Evolutionary conservation across 2,329 filamentous ascomycete species (phyloP).

Genomic region (Salinomyces thailandicus): DNA sequence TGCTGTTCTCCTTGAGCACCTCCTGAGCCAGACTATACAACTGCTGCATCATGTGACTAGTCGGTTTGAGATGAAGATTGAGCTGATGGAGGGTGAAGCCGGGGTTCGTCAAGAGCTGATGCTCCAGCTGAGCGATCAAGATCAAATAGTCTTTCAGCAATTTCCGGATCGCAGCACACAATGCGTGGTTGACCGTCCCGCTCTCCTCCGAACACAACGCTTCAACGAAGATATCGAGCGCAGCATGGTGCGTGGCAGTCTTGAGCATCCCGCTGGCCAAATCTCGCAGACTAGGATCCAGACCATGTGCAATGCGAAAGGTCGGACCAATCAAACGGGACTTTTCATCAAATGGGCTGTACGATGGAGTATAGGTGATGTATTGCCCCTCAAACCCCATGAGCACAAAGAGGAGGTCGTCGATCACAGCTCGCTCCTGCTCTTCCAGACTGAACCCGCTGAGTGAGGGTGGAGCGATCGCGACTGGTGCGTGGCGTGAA

Average conservation of each 20-base stretch:
- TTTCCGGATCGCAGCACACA: conserved; percentile 90
- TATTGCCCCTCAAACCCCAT: conserved; percentile 99
- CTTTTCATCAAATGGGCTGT: conserved; percentile 75
- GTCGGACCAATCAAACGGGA: conserved; percentile 73
- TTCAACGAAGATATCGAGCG: conserved; percentile 85
- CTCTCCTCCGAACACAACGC: conserved; percentile 89
- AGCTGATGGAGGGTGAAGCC: conserved; percentile 87
- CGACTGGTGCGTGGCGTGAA: conserved; percentile 56
- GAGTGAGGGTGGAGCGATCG: conserved; percentile 58
- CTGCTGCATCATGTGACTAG: conserved; percentile 82
- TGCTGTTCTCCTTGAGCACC: conserved; percentile 73
- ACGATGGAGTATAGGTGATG: conserved; percentile 72
- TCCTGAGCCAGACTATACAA: conserved; percentile 81
- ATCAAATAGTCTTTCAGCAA: conserved; percentile 88
- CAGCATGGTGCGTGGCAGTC: conserved; percentile 87
- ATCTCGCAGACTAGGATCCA: conserved; percentile 86
- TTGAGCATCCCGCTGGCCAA: conserved; percentile 80
- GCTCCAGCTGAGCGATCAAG: conserved; percentile 85
- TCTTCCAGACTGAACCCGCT: conserved; percentile 62
- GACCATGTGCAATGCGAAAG: conserved; percentile 67
- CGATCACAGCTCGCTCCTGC: conserved; percentile 78
- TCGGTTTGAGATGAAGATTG: conserved; percentile 82
- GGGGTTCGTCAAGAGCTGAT: conserved; percentile 79
- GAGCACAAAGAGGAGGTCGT: conserved; percentile 87
- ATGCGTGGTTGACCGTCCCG: conserved; percentile 85